Conservation (phyloP, 257 asterid species). For the Penstemon eatonii region DNA sequence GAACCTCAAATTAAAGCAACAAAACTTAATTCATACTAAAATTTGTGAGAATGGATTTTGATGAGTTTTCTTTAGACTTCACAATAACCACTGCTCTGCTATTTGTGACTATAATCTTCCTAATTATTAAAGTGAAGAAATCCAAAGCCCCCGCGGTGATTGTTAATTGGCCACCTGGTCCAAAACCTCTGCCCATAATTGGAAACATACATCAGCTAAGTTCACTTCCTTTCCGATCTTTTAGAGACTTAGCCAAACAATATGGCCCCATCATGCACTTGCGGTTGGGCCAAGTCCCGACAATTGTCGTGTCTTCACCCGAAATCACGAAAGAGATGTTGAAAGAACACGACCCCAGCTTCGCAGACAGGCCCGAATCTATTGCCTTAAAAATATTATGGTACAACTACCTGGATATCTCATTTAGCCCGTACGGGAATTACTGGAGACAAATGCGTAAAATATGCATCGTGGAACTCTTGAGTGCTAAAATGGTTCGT, state of each 20-base stretch:
- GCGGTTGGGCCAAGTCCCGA: conserved; percentile 13
- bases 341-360: conserved; percentile 7
- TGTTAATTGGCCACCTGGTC: conserved; percentile 29
- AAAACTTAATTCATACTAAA: too few relatives aligned
- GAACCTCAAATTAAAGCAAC: too few relatives aligned
- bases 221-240: conserved; percentile 10
- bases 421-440: conserved; percentile 25
- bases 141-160: not conserved
- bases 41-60: too few relatives aligned
- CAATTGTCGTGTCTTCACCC: conserved; percentile 22
- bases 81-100: not conserved
- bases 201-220: conserved; percentile 26
- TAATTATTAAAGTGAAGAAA: conserved; percentile 2
- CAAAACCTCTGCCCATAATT: conserved; percentile 26
- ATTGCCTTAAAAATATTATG: conserved; percentile 20
- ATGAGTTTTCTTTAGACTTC: not conserved
- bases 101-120: not conserved
- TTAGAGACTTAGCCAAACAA: conserved; percentile 22
- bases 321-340: not conserved
- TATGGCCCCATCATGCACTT: conserved; percentile 25
- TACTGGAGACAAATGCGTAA: conserved; percentile 38
- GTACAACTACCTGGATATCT: conserved; percentile 26
- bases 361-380: conserved; percentile 13
- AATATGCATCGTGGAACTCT: conserved; percentile 30
- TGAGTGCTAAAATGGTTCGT: conserved; percentile 27